A percentile compares a stretch with the other conserved stretches of the same genome.
Conservation (phyloP, 495 filamentous ascomycete species). For the Annulohypoxylon moriforme region DNA sequence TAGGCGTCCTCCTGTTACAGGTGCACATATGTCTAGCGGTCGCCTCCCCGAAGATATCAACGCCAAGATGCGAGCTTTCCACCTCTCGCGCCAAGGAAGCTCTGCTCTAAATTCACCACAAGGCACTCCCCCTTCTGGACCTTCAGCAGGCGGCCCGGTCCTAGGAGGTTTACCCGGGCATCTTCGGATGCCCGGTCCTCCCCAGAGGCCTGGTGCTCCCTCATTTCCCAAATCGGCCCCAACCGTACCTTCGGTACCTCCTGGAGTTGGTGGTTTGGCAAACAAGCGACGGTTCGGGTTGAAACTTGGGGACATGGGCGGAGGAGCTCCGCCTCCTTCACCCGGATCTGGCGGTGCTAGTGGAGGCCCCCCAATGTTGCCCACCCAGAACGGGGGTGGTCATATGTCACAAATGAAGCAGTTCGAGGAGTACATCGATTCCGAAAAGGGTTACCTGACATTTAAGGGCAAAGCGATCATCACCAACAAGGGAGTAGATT, state of each 20-base stretch:
- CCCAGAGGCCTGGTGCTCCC: constrained; percentile 55
- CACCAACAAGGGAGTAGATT: constrained; percentile 88
- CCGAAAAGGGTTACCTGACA: constrained; percentile 87
- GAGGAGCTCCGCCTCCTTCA: constrained; percentile 41
- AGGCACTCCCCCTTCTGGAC: constrained; percentile 30
- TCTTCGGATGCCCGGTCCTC: constrained; percentile 55
- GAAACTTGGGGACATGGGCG: constrained; percentile 56
- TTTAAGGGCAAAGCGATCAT: constrained; percentile 95
- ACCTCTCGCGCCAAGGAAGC: constrained; percentile 58
- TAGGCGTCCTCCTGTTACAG: constrained; percentile 67
- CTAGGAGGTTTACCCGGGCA: constrained; percentile 54
- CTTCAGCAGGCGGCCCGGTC: constrained; percentile 56
- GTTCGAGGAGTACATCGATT: constrained; percentile 91
- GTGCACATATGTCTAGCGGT: constrained; percentile 64
- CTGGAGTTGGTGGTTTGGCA: constrained; percentile 37
- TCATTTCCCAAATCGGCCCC: constrained; percentile 63
- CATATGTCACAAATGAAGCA: constrained; percentile 82
- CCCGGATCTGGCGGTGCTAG: constrained; percentile 17
- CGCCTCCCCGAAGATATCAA: constrained; percentile 80
- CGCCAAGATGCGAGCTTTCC: constrained; percentile 83
- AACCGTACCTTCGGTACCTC: constrained; percentile 46
- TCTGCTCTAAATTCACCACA: constrained; percentile 52
- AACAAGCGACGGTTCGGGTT: constrained; percentile 49
- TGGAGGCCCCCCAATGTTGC: constrained; percentile 10
- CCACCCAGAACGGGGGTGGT: constrained; percentile 51